These are phyloP conservation scores for Lolium rigidum DNA, from an alignment of 176 grass and related monocot genomes.

Conservation along the genomic window DNA sequence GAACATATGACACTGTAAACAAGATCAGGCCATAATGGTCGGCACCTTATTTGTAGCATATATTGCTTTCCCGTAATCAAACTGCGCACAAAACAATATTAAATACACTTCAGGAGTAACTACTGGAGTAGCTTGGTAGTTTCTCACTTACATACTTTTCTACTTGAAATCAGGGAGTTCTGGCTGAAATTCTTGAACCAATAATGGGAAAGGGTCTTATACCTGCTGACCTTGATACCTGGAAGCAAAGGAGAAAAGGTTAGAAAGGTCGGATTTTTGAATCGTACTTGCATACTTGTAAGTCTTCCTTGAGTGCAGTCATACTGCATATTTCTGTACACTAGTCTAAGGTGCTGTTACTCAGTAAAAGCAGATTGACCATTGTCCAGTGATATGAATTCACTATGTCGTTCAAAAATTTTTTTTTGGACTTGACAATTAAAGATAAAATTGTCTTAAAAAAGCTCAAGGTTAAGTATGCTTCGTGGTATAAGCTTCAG, in stretches of 20 bases:
- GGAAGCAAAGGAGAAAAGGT: slow-evolving; percentile 99
- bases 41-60: slow-evolving; percentile 5
- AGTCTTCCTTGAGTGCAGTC: background rate
- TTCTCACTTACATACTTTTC: slow-evolving; percentile 47
- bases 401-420: background rate
- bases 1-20: background rate
- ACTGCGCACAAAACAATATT: slow-evolving; percentile 15
- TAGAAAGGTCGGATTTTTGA: slow-evolving; percentile 57
- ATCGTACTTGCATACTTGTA: slow-evolving; percentile 25
- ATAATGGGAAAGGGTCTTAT: slow-evolving; percentile 99
- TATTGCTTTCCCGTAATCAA: background rate
- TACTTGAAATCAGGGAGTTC: slow-evolving; percentile 76
- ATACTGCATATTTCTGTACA: slow-evolving; percentile 21
- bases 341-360: background rate
- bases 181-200: slow-evolving; percentile 98
- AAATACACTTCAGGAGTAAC: background rate
- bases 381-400: slow-evolving; percentile 31
- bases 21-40: background rate
- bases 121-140: background rate
- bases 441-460: background rate
- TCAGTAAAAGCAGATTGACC: slow-evolving; percentile 17
- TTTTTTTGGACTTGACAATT: background rate
- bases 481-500: background rate
- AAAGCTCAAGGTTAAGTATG: background rate
- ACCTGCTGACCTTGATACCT: slow-evolving; percentile 96